phyloP scores from a whole-genome alignment of 768 basidiomycete genomes.

The Pseudohyphozyma bogoriensis region DNA sequence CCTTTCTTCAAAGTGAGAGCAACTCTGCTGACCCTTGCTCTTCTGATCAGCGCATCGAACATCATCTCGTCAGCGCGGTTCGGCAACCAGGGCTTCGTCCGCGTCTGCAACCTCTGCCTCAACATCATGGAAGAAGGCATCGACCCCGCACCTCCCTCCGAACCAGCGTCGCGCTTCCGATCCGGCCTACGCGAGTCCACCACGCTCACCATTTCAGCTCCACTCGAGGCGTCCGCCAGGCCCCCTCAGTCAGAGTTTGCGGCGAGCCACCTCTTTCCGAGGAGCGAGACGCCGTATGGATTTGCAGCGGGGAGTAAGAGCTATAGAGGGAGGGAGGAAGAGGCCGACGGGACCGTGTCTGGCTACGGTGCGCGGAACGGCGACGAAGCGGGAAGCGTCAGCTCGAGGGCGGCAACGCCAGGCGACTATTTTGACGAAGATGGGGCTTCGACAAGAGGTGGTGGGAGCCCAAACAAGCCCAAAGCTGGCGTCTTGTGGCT shows the following conservation, averaged over 20 bases:
- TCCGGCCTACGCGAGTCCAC: conserved; percentile 36
- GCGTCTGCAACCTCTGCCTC: conserved; percentile 92
- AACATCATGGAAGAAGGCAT: conserved; percentile 75
- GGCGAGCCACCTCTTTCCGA: conserved; percentile 65
- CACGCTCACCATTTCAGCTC: conserved; percentile 35
- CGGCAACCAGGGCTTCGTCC: conserved; percentile 86
- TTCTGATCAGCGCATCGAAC: conserved; percentile 56
- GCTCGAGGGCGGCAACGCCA: neutral
- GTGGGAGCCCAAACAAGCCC: too few species aligned
- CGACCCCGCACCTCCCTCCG: neutral
- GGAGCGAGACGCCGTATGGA: conserved; percentile 20
- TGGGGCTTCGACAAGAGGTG: too few species aligned
- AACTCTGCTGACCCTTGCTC: neutral
- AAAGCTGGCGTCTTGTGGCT: too few species aligned
- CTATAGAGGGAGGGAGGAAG: conserved; percentile 15
- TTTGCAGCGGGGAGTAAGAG: neutral
- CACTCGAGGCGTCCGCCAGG: conserved; percentile 45
- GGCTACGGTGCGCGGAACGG: neutral
- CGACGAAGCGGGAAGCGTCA: neutral
- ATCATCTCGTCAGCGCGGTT: conserved; percentile 89
- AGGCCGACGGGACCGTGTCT: neutral
- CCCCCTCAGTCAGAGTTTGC: conserved; percentile 74
- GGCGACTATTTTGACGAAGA: conserved; percentile 8
- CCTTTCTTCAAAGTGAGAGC: too few species aligned
- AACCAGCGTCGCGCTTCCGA: neutral